These are phyloP conservation scores for Alternaria sp. DNA, from an alignment of 2,329 filamentous ascomycete genomes.

Conservation along the genomic window DNA sequence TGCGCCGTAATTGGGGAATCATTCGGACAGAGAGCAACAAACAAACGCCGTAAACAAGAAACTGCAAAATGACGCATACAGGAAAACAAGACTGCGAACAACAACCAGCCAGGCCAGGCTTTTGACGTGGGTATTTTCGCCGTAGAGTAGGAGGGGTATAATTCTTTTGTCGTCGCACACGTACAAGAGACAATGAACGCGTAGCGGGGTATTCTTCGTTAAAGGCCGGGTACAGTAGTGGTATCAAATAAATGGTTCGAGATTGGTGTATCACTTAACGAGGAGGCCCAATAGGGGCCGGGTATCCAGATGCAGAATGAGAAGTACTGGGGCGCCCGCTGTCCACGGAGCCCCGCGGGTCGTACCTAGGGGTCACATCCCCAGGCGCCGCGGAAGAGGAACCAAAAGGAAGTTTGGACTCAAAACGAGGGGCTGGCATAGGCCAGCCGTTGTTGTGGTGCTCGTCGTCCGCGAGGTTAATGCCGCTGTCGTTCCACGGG, in stretches of 20 bases:
- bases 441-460: slow-evolving; percentile 55
- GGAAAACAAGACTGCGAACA: slow-evolving; percentile 24
- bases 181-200: slow-evolving; percentile 39
- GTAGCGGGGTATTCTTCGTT: slow-evolving; percentile 50
- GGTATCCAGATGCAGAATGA: slow-evolving; percentile 98
- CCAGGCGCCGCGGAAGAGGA: slow-evolving; percentile 65
- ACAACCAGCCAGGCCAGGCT: slow-evolving; percentile 44
- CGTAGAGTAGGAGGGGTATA: slow-evolving; percentile 49
- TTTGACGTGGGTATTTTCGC: slow-evolving; percentile 45
- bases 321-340: slow-evolving; percentile 93
- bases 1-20: slow-evolving; percentile 50
- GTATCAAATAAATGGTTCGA: slow-evolving; percentile 39
- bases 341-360: slow-evolving; percentile 84
- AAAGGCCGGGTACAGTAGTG: slow-evolving; percentile 45
- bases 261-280: slow-evolving; percentile 68
- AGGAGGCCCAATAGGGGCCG: slow-evolving; percentile 88
- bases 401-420: slow-evolving; percentile 72
- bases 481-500: slow-evolving; percentile 97
- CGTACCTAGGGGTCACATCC: slow-evolving; percentile 85
- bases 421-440: slow-evolving; percentile 54
- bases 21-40: slow-evolving; percentile 38
- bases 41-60: slow-evolving; percentile 29
- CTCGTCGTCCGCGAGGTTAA: slow-evolving; percentile 89
- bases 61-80: slow-evolving; percentile 26
- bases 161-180: slow-evolving; percentile 52